A percentile compares a stretch with the other conserved stretches of the same genome.
These are phyloP conservation scores for Boletus pseudopeckii DNA, from an alignment of 768 basidiomycete genomes.

Conservation along the genomic window DNA sequence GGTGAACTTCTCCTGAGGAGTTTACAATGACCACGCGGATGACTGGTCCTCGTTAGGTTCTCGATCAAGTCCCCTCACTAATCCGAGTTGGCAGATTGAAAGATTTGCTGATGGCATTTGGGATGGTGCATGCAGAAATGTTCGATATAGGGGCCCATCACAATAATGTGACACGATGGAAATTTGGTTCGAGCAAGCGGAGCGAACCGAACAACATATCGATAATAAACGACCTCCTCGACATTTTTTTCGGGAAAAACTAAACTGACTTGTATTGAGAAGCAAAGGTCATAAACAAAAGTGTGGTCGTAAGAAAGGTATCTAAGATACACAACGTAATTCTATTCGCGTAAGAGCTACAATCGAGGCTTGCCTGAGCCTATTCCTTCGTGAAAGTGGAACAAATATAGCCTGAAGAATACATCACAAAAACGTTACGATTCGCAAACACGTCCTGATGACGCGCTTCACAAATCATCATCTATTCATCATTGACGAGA, in stretches of 20 bases:
- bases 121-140: too few species aligned
- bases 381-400: slow-evolving; percentile 4
- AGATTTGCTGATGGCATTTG: not conserved
- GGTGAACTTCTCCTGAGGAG: not conserved
- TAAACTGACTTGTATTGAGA: slow-evolving; percentile 1
- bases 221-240: not conserved
- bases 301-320: slow-evolving; percentile 3
- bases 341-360: slow-evolving; percentile 20
- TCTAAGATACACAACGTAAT: slow-evolving; percentile 22
- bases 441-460: slow-evolving; percentile 20
- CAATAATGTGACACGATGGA: not conserved
- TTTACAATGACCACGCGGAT: not conserved
- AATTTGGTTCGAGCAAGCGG: not conserved
- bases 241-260: not conserved
- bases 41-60: not conserved
- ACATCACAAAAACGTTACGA: slow-evolving; percentile 17
- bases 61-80: not conserved
- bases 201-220: not conserved
- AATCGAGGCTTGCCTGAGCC: slow-evolving; percentile 21
- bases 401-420: slow-evolving; percentile 18
- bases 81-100: not conserved
- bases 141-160: too few species aligned
- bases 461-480: slow-evolving; percentile 6
- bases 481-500: slow-evolving; percentile 4
- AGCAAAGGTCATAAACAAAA: slow-evolving; percentile 2